These are phyloP conservation scores for Leccinum fibrillosum DNA, from an alignment of 768 basidiomycete genomes.

Conservation along the genomic window DNA sequence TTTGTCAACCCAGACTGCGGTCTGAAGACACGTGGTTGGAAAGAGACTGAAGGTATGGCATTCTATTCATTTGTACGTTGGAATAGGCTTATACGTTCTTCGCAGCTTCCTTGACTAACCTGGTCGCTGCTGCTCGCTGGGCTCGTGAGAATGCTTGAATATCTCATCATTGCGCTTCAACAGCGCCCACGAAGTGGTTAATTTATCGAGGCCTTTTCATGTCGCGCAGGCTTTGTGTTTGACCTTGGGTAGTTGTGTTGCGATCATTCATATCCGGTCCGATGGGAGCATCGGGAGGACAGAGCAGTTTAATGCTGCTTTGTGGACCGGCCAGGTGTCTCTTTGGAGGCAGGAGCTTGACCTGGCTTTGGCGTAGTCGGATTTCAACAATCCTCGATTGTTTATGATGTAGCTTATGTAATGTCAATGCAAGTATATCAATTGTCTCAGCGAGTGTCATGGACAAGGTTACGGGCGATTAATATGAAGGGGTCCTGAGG, in stretches of 20 bases:
- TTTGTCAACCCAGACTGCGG: slow-evolving; percentile 98
- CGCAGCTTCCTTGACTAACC: slow-evolving; percentile 71
- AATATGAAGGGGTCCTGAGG: neutral
- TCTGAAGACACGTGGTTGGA: slow-evolving; percentile 98
- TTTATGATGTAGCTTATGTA: slow-evolving; percentile 15
- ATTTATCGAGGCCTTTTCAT: slow-evolving; percentile 41
- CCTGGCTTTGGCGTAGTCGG: slow-evolving; percentile 45
- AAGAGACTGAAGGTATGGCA: slow-evolving; percentile 79
- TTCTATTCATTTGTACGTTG: neutral
- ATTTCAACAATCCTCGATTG: slow-evolving; percentile 77
- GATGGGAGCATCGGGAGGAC: slow-evolving; percentile 16
- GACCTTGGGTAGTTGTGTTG: slow-evolving; percentile 55
- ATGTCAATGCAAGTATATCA: slow-evolving; percentile 7
- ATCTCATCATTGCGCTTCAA: slow-evolving; percentile 72
- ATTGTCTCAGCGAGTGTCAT: neutral
- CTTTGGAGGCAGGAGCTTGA: slow-evolving; percentile 25
- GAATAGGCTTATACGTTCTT: slow-evolving; percentile 9
- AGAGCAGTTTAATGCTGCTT: slow-evolving; percentile 20
- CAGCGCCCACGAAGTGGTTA: slow-evolving; percentile 77
- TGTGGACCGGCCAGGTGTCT: slow-evolving; percentile 25
- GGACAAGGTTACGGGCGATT: neutral
- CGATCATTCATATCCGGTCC: slow-evolving; percentile 27
- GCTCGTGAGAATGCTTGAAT: slow-evolving; percentile 78
- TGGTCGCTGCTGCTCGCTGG: slow-evolving; percentile 92
- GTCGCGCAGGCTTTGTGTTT: slow-evolving; percentile 36